These are phyloP conservation scores for Juglanconis juglandina DNA, from an alignment of 2,329 filamentous ascomycete genomes.

Conservation along the genomic window DNA sequence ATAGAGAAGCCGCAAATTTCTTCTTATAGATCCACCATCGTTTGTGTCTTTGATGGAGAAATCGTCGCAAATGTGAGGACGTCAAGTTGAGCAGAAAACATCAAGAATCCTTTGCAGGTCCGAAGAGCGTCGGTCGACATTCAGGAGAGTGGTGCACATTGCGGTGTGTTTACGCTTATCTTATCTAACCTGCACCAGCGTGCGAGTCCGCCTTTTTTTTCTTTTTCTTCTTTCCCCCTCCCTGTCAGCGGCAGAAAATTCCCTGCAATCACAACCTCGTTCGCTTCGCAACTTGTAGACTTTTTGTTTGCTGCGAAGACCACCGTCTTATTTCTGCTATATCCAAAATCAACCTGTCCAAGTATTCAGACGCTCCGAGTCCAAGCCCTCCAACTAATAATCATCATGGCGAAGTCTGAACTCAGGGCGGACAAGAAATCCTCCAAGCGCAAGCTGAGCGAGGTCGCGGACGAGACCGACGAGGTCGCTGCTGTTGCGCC, in stretches of 20 bases:
- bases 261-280: not conserved
- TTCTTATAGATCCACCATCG: too few relatives aligned
- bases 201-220: constrained; percentile 5
- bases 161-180: constrained; percentile 11
- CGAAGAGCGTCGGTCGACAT: too few relatives aligned
- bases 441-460: constrained; percentile 18
- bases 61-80: too few relatives aligned
- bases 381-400: not conserved
- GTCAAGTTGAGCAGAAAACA: too few relatives aligned
- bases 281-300: not conserved
- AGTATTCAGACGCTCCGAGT: too few relatives aligned
- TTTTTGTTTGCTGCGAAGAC: not conserved
- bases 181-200: constrained; percentile 5
- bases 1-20: too few relatives aligned
- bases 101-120: too few relatives aligned
- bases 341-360: not conserved
- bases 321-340: not conserved
- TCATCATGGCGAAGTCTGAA: constrained; percentile 11
- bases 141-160: not conserved
- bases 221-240: not conserved
- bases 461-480: not conserved
- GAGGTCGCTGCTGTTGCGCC: constrained; percentile 1
- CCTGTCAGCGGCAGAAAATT: constrained; percentile 1
- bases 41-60: too few relatives aligned
- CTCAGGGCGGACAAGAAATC: constrained; percentile 13